phyloP scores from a whole-genome alignment of 1,284 basidiomycete genomes.

The Pseudozyma tsukubaensis region DNA sequence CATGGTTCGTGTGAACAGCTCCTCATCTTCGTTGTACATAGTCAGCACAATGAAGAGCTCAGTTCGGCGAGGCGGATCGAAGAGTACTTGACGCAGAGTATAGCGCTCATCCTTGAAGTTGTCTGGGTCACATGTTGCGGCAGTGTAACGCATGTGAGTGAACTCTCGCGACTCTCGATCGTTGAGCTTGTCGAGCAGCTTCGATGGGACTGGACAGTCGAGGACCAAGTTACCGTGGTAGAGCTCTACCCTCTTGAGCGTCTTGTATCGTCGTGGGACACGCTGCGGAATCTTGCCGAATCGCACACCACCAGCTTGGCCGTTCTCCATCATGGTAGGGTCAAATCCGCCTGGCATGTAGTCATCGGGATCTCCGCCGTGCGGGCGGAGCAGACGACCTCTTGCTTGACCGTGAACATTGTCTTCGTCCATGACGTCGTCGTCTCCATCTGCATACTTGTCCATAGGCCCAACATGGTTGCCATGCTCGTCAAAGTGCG shows the following conservation, averaged over 20 bases:
- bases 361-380: constrained; percentile 25
- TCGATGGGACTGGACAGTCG: constrained; percentile 64
- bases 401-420: constrained; percentile 44
- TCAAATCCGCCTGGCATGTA: constrained; percentile 62
- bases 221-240: constrained; percentile 66
- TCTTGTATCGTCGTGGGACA: constrained; percentile 65
- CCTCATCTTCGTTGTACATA: constrained; percentile 65
- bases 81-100: constrained; percentile 63
- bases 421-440: constrained; percentile 56
- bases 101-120: constrained; percentile 78
- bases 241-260: constrained; percentile 63
- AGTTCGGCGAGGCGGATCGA: constrained; percentile 62
- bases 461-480: constrained; percentile 51
- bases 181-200: constrained; percentile 74
- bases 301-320: constrained; percentile 49
- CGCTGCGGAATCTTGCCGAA: constrained; percentile 64
- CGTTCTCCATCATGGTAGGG: constrained; percentile 53
- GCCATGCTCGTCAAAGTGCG: constrained; percentile 58
- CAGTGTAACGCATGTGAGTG: constrained; percentile 74
- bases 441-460: constrained; percentile 49
- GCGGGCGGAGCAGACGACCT: constrained; percentile 21
- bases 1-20: constrained; percentile 64
- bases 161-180: constrained; percentile 85
- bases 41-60: constrained; percentile 67
- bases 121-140: constrained; percentile 75